A percentile compares a stretch with the other conserved stretches of the same genome.
phyloP scores from a whole-genome alignment of 768 basidiomycete genomes.

The Suillus subalutaceus region DNA sequence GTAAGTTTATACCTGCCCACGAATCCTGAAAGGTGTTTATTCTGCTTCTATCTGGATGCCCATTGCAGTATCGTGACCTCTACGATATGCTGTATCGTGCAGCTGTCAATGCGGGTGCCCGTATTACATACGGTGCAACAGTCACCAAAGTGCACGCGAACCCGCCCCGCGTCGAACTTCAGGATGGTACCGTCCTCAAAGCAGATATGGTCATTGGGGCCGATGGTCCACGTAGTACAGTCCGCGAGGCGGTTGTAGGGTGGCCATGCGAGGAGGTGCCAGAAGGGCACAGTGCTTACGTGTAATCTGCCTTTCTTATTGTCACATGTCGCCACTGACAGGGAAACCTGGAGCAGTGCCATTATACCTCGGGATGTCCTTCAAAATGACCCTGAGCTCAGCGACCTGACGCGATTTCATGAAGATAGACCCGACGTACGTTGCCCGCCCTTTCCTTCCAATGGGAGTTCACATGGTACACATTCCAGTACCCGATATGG shows the following conservation, averaged over 20 bases:
- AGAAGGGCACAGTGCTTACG: conserved; percentile 45
- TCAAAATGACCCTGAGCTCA: conserved; percentile 46
- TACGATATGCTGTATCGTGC: conserved; percentile 51
- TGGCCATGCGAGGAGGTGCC: conserved; percentile 32
- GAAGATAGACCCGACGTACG: conserved; percentile 27
- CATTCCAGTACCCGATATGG: conserved; percentile 28
- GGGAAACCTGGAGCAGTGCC: conserved; percentile 33
- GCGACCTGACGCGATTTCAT: conserved; percentile 29
- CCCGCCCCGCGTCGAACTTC: conserved; percentile 37
- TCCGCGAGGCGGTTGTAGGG: conserved; percentile 37
- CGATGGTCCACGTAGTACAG: conserved; percentile 56
- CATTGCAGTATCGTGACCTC: conserved; percentile 54
- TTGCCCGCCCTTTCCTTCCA: not conserved
- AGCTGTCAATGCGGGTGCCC: conserved; percentile 50
- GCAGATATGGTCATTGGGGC: conserved; percentile 66
- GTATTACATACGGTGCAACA: conserved; percentile 47
- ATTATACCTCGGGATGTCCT: conserved; percentile 46
- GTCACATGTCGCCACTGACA: conserved; percentile 10
- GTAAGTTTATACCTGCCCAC: conserved; percentile 30
- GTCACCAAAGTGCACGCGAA: conserved; percentile 39
- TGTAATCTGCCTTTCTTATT: conserved; percentile 32
- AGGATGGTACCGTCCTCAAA: conserved; percentile 46
- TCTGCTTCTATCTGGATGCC: not conserved
- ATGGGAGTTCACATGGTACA: not conserved
- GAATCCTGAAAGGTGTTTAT: conserved; percentile 7